Evolutionary conservation across 2,329 filamentous ascomycete species (phyloP).

Genomic region (Aureobasidium namibiae): DNA sequence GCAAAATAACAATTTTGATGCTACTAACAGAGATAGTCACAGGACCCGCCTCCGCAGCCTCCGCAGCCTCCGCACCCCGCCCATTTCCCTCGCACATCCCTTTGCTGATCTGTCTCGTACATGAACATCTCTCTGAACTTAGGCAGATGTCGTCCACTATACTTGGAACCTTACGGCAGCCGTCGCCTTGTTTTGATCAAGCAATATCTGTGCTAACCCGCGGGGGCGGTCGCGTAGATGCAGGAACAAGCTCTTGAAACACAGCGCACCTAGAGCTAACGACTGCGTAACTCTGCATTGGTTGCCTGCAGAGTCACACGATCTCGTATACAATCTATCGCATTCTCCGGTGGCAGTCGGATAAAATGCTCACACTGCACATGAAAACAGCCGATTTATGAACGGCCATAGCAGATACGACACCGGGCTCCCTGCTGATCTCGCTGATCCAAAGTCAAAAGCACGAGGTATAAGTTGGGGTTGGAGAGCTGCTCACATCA

Average conservation of each 20-base stretch:
- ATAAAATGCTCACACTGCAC: background rate
- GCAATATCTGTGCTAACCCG: background rate
- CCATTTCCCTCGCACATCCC: background rate
- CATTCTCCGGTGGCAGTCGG: background rate
- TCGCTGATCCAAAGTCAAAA: background rate
- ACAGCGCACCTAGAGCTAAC: background rate
- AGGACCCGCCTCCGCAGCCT: background rate
- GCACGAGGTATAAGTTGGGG: background rate
- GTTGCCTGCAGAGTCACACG: background rate
- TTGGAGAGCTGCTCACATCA: background rate
- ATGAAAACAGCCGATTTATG: background rate
- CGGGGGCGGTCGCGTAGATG: background rate
- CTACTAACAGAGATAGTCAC: background rate
- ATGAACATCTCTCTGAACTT: background rate
- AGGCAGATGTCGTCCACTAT: background rate
- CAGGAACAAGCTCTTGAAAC: background rate
- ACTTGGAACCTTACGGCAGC: background rate
- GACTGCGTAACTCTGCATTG: background rate
- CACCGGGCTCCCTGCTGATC: background rate
- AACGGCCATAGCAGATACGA: background rate
- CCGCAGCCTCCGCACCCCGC: background rate
- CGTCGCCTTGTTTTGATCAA: background rate
- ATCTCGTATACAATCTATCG: background rate
- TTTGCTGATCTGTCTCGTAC: background rate
- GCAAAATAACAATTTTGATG: background rate